phyloP scores from a whole-genome alignment of 768 basidiomycete species.

The Zangia roseola region DNA sequence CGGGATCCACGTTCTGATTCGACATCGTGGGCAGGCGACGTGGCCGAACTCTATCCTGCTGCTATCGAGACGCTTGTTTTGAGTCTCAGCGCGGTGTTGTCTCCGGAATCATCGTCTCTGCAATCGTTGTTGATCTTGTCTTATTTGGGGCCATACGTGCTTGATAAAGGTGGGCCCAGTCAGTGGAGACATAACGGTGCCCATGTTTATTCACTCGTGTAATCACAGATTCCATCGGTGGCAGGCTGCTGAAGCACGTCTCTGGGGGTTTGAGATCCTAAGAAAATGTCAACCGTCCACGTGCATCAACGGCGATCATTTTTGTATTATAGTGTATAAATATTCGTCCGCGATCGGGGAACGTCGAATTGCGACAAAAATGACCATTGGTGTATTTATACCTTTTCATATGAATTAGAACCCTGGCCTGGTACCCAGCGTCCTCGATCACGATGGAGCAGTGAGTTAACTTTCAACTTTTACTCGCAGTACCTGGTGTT shows the following conservation, averaged over 20 bases:
- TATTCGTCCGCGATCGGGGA: no score
- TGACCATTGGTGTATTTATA: neutral
- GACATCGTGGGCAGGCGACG: conserved; percentile 8
- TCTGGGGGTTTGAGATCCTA: neutral
- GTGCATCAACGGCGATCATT: neutral
- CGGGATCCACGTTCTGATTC: neutral
- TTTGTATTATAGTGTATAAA: no score
- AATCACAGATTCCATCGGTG: conserved; percentile 12
- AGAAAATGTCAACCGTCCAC: neutral
- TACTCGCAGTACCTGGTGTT: conserved; percentile 24
- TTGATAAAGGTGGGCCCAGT: conserved; percentile 8
- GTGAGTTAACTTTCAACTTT: no score
- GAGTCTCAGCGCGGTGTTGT: conserved; percentile 4
- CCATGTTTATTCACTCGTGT: neutral
- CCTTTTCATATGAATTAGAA: no score
- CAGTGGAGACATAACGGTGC: no score
- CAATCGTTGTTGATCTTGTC: conserved; percentile 14
- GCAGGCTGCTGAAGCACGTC: conserved; percentile 8
- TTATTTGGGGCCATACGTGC: conserved; percentile 13
- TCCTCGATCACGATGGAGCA: neutral
- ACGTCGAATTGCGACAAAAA: neutral
- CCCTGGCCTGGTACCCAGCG: neutral
- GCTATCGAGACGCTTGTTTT: conserved; percentile 11
- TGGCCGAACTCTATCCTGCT: conserved; percentile 14
- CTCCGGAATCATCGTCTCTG: conserved; percentile 11